Base-by-base conservation (phyloP, 148 eudicot genomes). In the Pouteria glomerata region DNA sequence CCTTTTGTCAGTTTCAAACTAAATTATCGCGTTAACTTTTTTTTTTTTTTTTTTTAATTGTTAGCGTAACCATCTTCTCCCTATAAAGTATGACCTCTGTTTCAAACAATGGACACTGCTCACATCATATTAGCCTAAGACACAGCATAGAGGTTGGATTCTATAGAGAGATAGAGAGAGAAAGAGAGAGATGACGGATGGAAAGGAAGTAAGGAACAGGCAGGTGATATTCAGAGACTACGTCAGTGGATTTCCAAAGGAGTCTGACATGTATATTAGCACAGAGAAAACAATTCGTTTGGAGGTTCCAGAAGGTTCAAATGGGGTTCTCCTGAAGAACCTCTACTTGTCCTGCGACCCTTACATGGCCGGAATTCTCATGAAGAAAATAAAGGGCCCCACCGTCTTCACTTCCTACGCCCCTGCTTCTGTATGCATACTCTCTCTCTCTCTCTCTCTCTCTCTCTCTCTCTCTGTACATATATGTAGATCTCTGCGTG, bases 201-300 rank as follows among this genome's bases (percentile, higher is more conserved):
- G 33, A 34, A 73, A n/a, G 60, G 77, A 45, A 53, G 76, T 74
- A 77, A 44, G 47, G 0, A 78, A 82, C 80, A 82, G 69, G 52
- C 80, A 82, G 72, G 27, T 79, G 0, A 42, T 82, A 1, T 33
- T 82, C 10, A 79, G 61, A 57, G 58, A 79, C 15, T 82, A 82
- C 62, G 73, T 82, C 27, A 62, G 16, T 8, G 77, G 82, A 1
- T 68, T 57, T 52, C 85, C 76, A 2, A 78, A 82, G 41, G 85
- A 82, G 45, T 63, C 77, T 4, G 82, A 82, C 68, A 68, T 82
- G 80, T 41, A 30, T 5, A 4, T 66, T 16, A 64, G 15, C 3
- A 69, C 71, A 10, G 52, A 62, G n/a, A 13, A 16, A 19, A 72
- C 23, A 6, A 69, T 76, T 3, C 34, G 33, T 8, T 42, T 82